Percentiles rank a stretch among this genome's conserved stretches.
Evolutionary conservation across 208 protist genomes (phyloP).

Genomic region (Acanthamoeba polyphaga): DNA sequence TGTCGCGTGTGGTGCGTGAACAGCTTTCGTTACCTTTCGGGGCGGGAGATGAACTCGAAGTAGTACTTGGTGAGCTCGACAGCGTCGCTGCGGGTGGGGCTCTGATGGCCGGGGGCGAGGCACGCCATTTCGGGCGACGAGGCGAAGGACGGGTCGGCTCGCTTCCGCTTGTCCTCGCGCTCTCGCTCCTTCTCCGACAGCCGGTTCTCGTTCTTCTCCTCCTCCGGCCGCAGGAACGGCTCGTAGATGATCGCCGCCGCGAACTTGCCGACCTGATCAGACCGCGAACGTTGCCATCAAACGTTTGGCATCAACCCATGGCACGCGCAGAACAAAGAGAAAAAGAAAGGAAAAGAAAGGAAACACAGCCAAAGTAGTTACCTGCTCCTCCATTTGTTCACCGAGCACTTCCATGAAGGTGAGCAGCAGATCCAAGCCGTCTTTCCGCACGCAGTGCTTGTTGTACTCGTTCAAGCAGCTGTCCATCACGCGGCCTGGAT

Average conservation of each 20-base stretch:
- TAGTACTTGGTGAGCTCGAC: conserved; percentile 58
- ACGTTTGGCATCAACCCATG: no score
- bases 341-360: no score
- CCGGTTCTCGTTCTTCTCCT: conserved; percentile 19
- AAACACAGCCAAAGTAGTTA: not conserved
- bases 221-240: conserved; percentile 23
- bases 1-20: not conserved
- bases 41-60: conserved; percentile 63
- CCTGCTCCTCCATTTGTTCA: conserved; percentile 55
- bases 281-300: no score
- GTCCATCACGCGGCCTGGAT: conserved; percentile 28
- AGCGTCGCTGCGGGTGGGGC: conserved; percentile 30
- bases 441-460: conserved; percentile 55
- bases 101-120: conserved; percentile 16
- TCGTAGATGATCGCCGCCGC: conserved; percentile 22
- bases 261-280: not conserved
- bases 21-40: not conserved
- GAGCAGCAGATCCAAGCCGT: conserved; percentile 35
- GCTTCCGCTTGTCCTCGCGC: conserved; percentile 3
- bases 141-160: conserved; percentile 37
- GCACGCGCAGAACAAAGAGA: not conserved
- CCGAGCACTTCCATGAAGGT: conserved; percentile 46
- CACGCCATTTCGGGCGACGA: conserved; percentile 42
- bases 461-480: conserved; percentile 60
- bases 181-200: conserved; percentile 11